Evolutionary conservation across 2,329 filamentous ascomycete species (phyloP).

Genomic region (Fusarium nurragi): DNA sequence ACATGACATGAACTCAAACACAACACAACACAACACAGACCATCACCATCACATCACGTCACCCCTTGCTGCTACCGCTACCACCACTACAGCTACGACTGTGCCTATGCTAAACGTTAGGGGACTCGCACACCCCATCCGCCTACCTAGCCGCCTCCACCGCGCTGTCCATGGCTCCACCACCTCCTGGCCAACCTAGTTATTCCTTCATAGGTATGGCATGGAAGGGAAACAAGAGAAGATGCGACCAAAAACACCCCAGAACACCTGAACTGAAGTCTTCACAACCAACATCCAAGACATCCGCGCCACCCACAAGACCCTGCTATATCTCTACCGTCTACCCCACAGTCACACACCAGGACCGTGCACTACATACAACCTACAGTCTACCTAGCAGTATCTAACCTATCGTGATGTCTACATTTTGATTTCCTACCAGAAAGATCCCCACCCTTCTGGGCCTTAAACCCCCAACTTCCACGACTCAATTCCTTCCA

Average conservation of each 20-base stretch:
- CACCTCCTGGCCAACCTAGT: conserved; percentile 18
- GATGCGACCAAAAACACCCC: conserved; percentile 5
- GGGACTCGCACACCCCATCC: conserved; percentile 10
- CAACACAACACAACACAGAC: conserved; percentile 30
- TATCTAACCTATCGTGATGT: conserved; percentile 41
- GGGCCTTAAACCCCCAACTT: conserved; percentile 43
- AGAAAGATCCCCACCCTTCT: conserved; percentile 36
- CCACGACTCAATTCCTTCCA: conserved; percentile 38
- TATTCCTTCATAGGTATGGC: neutral
- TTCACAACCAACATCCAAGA: neutral
- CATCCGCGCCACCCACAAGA: neutral
- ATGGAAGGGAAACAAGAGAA: conserved; percentile 10
- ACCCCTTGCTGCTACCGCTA: conserved; percentile 10
- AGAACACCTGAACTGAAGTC: conserved; percentile 19
- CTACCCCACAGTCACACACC: conserved; percentile 44
- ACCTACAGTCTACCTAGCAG: neutral
- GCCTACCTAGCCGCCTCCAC: conserved; percentile 18
- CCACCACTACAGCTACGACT: neutral
- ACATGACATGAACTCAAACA: conserved; percentile 30
- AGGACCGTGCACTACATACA: conserved; percentile 35
- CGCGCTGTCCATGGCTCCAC: conserved; percentile 30
- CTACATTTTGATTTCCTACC: conserved; percentile 34
- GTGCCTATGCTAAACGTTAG: conserved; percentile 10
- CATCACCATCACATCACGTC: conserved; percentile 31
- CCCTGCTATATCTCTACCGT: conserved; percentile 26